phyloP scores from a whole-genome alignment of 768 basidiomycete species.

The Auricularia sp. region DNA sequence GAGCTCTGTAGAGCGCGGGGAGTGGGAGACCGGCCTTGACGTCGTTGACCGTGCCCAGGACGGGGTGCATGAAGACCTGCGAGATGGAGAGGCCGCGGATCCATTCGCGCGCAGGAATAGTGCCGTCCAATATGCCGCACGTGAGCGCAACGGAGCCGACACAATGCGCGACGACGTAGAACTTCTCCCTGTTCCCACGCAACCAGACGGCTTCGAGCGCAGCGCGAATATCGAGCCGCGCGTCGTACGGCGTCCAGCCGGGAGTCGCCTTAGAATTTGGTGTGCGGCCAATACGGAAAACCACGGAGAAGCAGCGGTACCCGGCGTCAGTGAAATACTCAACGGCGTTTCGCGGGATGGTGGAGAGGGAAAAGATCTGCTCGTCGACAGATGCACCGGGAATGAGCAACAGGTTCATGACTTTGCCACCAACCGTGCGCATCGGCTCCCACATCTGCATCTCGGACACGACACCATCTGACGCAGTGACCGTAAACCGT shows the following conservation, averaged over 20 bases:
- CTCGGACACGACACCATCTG: background rate
- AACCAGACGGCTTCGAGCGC: background rate
- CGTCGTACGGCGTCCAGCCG: background rate
- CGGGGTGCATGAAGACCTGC: conserved; percentile 5
- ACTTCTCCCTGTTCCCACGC: background rate
- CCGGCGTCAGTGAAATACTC: conserved; percentile 2
- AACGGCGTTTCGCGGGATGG: conserved; percentile 1
- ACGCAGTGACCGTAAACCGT: background rate
- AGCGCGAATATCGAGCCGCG: conserved; percentile 1
- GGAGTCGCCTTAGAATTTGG: background rate
- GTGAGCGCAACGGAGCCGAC: conserved; percentile 2
- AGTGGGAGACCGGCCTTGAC: background rate
- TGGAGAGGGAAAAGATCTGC: background rate
- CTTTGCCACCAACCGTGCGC: background rate
- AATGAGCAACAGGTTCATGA: background rate
- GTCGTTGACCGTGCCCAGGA: conserved; percentile 1
- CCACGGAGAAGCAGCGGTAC: conserved; percentile 1
- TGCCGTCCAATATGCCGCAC: conserved; percentile 2
- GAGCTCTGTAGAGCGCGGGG: background rate
- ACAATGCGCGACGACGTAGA: conserved; percentile 2
- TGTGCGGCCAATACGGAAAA: background rate
- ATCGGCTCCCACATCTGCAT: background rate
- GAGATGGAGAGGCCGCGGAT: background rate
- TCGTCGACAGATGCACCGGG: background rate
- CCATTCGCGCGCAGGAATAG: background rate